Percentiles rank a stretch among this genome's conserved stretches.
phyloP scores from a whole-genome alignment of 73 alveolate species.

The Symbiodinium pilosum region DNA sequence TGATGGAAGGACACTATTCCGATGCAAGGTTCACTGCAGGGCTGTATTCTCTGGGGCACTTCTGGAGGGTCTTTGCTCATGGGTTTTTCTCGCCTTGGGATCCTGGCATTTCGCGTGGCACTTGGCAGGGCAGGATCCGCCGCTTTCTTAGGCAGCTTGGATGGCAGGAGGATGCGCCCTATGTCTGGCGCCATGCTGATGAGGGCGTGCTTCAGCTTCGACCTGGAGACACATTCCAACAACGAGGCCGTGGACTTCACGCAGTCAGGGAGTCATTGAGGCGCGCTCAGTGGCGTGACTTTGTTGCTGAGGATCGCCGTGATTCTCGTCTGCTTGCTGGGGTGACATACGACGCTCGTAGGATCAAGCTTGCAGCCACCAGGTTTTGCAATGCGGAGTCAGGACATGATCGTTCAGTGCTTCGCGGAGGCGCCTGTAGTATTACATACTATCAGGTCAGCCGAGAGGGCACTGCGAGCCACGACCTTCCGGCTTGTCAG shows the following conservation, averaged over 20 bases:
- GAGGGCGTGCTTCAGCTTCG: not conserved
- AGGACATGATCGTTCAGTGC: too few species aligned
- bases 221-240: too few species aligned
- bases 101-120: not conserved
- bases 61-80: not conserved
- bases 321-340: too few species aligned
- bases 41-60: not conserved
- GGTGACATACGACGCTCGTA: too few species aligned
- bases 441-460: too few species aligned
- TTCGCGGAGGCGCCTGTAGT: too few species aligned
- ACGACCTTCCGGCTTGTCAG: too few species aligned
- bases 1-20: not conserved
- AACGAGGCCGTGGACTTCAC: not conserved
- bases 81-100: not conserved
- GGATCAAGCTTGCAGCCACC: too few species aligned
- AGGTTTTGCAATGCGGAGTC: too few species aligned
- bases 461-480: too few species aligned
- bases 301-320: too few species aligned
- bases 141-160: not conserved
- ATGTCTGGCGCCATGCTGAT: not conserved
- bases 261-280: not conserved
- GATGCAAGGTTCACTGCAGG: not conserved
- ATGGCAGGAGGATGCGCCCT: not conserved
- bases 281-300: not conserved
- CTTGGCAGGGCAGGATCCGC: not conserved